A percentile compares a stretch with the other conserved stretches of the same genome.
These are phyloP conservation scores for Alternaria sp. DNA, from an alignment of 2,329 filamentous ascomycete species.

Conservation along the genomic window DNA sequence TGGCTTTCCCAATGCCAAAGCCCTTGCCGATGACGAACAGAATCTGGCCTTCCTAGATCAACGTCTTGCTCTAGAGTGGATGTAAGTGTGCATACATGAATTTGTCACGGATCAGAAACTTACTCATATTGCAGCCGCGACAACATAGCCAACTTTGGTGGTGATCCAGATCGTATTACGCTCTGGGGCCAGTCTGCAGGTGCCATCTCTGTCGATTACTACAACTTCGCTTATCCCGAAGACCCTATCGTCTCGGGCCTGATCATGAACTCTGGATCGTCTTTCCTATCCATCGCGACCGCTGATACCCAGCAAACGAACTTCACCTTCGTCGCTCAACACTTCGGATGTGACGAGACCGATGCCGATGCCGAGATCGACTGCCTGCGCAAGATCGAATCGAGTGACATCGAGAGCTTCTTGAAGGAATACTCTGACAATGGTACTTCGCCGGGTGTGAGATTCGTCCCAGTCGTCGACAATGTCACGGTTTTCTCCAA, in stretches of 20 bases:
- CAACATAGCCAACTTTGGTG: conserved; percentile 48
- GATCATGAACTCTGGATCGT: conserved; percentile 36
- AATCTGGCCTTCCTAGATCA: conserved; percentile 52
- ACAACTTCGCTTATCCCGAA: conserved; percentile 55
- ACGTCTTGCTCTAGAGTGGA: conserved; percentile 49
- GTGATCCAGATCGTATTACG: conserved; percentile 47
- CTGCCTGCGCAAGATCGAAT: conserved; percentile 46
- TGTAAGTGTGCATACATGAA: background rate
- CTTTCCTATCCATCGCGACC: conserved; percentile 15
- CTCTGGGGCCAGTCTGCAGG: conserved; percentile 51
- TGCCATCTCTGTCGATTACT: conserved; percentile 54
- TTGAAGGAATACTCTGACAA: conserved; percentile 39
- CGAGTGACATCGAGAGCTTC: conserved; percentile 38
- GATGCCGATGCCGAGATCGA: conserved; percentile 37
- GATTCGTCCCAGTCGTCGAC: conserved; percentile 39
- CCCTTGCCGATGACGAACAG: conserved; percentile 33
- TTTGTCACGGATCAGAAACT: background rate
- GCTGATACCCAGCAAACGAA: conserved; percentile 39
- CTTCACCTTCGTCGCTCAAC: conserved; percentile 48
- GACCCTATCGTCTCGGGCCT: conserved; percentile 54
- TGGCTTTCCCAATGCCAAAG: conserved; percentile 48
- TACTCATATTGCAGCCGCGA: conserved; percentile 17
- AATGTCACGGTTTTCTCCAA: conserved; percentile 44
- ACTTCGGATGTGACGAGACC: conserved; percentile 42
- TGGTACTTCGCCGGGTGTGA: conserved; percentile 29